Evolutionary conservation across 1,284 basidiomycete species (phyloP).

Genomic region (Pholiota adiposa): DNA sequence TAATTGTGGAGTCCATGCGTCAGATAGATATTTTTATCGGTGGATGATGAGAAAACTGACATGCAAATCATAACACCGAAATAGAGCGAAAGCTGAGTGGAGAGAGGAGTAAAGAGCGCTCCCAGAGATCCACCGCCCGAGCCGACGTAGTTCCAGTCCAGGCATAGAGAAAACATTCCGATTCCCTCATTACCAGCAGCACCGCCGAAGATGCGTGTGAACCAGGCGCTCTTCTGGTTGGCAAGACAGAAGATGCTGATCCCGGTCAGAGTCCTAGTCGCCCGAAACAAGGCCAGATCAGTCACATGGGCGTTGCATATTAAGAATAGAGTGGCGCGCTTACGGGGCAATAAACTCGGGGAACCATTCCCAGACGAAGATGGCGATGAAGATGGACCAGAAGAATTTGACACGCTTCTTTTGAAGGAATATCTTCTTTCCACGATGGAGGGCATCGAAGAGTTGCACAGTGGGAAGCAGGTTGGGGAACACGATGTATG

Average conservation of each 20-base stretch:
- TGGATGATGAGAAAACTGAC: slow-evolving; percentile 29
- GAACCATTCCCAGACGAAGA: slow-evolving; percentile 57
- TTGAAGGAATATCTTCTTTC: slow-evolving; percentile 49
- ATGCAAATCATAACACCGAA: slow-evolving; percentile 44
- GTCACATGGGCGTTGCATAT: neutral
- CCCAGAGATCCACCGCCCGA: slow-evolving; percentile 46
- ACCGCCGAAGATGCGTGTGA: slow-evolving; percentile 60
- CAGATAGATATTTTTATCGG: neutral
- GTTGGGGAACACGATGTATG: slow-evolving; percentile 46
- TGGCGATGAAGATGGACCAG: slow-evolving; percentile 55
- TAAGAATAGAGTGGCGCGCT: slow-evolving; percentile 4
- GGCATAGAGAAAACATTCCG: slow-evolving; percentile 52
- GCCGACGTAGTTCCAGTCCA: slow-evolving; percentile 66
- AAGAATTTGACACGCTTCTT: slow-evolving; percentile 61
- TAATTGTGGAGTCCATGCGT: neutral
- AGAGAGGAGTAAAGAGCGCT: slow-evolving; percentile 48
- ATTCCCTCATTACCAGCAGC: slow-evolving; percentile 52
- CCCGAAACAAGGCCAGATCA: neutral
- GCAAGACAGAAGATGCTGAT: slow-evolving; percentile 64
- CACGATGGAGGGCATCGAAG: slow-evolving; percentile 59
- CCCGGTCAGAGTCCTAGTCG: slow-evolving; percentile 50
- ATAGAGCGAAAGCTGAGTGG: slow-evolving; percentile 45
- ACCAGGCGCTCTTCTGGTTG: slow-evolving; percentile 53
- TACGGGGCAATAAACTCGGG: slow-evolving; percentile 42
- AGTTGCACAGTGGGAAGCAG: slow-evolving; percentile 52